Evolutionary conservation across 2,329 filamentous ascomycete genomes (phyloP).

Genomic region (Colletotrichum spaethianum): DNA sequence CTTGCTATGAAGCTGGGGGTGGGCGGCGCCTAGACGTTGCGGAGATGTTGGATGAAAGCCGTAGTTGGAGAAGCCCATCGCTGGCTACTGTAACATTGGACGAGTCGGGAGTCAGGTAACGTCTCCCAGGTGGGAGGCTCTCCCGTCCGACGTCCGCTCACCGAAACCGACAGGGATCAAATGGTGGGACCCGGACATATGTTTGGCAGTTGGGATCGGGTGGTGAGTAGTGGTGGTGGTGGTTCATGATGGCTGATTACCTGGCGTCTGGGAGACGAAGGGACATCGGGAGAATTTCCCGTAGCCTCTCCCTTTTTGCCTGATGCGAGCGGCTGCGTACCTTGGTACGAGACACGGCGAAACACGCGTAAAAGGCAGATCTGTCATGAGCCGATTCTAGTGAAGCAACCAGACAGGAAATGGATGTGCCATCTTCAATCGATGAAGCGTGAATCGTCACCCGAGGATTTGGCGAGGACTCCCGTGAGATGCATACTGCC

Average conservation of each 20-base stretch:
- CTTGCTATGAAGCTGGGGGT: constrained; percentile 11
- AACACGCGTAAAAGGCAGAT: background rate
- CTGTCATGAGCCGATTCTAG: background rate
- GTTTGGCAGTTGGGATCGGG: background rate
- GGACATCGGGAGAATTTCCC: constrained; percentile 27
- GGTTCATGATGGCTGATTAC: constrained; percentile 1
- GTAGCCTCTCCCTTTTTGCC: background rate
- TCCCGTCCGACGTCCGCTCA: constrained; percentile 23
- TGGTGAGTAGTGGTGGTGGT: background rate
- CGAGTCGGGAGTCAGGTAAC: constrained; percentile 6
- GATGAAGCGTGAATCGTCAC: background rate
- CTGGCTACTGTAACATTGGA: constrained; percentile 4
- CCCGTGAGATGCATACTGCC: constrained; percentile 15
- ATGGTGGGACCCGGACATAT: background rate
- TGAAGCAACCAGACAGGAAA: constrained; percentile 1
- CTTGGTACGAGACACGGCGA: background rate
- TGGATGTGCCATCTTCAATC: background rate
- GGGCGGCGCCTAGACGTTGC: background rate
- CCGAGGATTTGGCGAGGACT: constrained; percentile 33
- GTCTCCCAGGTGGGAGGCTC: constrained; percentile 8
- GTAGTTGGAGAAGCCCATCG: constrained; percentile 19
- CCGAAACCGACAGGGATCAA: background rate
- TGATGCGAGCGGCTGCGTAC: constrained; percentile 3
- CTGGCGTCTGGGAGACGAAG: constrained; percentile 19
- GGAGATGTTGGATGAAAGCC: constrained; percentile 24